Conservation (phyloP, 768 basidiomycete species). For the Lactarius akahatsu region DNA sequence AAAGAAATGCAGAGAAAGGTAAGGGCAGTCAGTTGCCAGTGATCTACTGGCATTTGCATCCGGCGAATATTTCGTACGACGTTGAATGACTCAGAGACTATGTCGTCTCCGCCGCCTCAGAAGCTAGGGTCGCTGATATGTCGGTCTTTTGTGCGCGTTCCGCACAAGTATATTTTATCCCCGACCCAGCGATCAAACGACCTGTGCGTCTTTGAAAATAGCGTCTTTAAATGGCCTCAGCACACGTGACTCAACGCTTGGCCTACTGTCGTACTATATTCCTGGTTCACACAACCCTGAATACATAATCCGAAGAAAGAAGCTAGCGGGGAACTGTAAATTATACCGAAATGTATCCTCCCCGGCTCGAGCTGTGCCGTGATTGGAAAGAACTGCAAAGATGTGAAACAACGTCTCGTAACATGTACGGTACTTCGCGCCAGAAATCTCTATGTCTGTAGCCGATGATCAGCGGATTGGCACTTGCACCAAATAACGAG, state of each 20-base stretch:
- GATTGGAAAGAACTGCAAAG: slow-evolving; percentile 72
- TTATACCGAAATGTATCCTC: slow-evolving; percentile 71
- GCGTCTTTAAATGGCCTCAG: background rate
- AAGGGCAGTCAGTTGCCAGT: too few species aligned
- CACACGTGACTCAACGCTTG: background rate
- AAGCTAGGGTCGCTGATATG: background rate
- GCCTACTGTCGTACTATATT: background rate
- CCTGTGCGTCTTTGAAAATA: background rate
- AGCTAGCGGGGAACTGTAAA: slow-evolving; percentile 3
- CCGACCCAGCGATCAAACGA: background rate
- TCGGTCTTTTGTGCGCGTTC: background rate
- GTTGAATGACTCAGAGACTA: background rate
- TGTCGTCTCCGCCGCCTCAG: background rate
- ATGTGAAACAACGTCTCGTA: slow-evolving; percentile 74
- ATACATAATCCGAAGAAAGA: slow-evolving; percentile 5
- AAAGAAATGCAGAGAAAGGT: background rate
- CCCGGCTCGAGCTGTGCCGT: slow-evolving; percentile 59
- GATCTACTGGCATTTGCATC: too few species aligned
- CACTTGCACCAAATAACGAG: slow-evolving; percentile 11
- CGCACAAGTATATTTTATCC: background rate
- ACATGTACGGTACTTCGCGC: slow-evolving; percentile 85
- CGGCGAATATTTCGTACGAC: background rate
- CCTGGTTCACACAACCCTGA: slow-evolving; percentile 15
- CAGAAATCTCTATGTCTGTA: slow-evolving; percentile 85
- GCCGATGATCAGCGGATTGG: slow-evolving; percentile 13